A percentile compares a stretch with the other conserved stretches of the same genome.
Conservation (phyloP, 768 basidiomycete genomes). For the Boletus eberwhitei region DNA sequence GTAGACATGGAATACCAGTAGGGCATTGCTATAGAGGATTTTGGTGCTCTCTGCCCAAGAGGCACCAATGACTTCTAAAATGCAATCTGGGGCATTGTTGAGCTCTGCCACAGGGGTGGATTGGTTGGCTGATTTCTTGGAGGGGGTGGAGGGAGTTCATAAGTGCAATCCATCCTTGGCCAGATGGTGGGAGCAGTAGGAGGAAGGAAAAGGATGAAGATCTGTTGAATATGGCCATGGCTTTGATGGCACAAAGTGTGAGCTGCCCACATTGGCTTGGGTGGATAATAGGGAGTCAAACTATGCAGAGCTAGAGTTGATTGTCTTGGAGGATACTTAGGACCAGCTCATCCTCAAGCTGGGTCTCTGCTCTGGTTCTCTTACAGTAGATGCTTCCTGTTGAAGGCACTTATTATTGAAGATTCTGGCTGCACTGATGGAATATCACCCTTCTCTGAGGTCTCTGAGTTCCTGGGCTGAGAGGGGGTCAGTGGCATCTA, state of each 20-base stretch:
- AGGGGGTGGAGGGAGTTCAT: background rate
- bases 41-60: background rate
- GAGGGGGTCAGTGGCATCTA: background rate
- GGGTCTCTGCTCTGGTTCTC: background rate
- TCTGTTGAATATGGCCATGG: background rate
- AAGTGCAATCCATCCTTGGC: background rate
- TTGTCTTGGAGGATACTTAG: background rate
- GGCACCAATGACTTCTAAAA: background rate
- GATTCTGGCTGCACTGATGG: accelerated
- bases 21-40: background rate
- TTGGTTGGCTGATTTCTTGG: background rate
- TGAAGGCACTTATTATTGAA: accelerated
- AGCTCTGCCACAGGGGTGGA: background rate
- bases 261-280: too few species aligned
- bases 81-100: background rate
- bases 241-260: background rate
- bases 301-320: accelerated
- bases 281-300: background rate
- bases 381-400: background rate
- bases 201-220: accelerated
- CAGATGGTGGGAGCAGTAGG: background rate
- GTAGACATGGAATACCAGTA: background rate
- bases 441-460: background rate
- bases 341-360: background rate
- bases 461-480: background rate